phyloP scores from a whole-genome alignment of 2,329 filamentous ascomycete genomes.

The Emergomyces pasteurianus region DNA sequence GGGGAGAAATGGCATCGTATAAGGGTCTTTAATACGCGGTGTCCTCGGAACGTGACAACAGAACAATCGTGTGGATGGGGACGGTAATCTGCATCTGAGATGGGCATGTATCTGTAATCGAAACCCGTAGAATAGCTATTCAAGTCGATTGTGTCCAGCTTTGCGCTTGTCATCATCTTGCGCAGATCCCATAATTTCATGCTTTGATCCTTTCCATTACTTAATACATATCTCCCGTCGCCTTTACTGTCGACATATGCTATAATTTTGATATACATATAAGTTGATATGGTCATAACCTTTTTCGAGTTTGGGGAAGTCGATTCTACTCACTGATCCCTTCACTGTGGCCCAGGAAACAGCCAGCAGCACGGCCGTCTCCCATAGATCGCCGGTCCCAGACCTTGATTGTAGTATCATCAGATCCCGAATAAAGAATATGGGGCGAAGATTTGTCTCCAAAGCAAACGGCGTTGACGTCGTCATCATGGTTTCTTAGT shows the following conservation, averaged over 20 bases:
- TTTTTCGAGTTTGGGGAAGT: not conserved
- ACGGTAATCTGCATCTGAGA: conserved; percentile 42
- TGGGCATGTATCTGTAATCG: conserved; percentile 49
- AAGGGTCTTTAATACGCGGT: conserved; percentile 76
- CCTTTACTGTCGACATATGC: conserved; percentile 70
- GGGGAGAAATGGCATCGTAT: conserved; percentile 95
- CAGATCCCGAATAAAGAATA: conserved; percentile 89
- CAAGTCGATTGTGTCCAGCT: conserved; percentile 41
- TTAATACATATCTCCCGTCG: conserved; percentile 78
- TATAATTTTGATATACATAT: conserved; percentile 18
- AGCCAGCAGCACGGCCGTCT: conserved; percentile 49
- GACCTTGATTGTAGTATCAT: conserved; percentile 87
- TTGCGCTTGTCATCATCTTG: conserved; percentile 67
- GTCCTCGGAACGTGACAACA: conserved; percentile 84
- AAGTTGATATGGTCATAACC: not conserved
- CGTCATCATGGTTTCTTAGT: conserved; percentile 66
- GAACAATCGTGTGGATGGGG: conserved; percentile 79
- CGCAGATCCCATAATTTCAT: conserved; percentile 96
- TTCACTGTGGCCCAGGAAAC: conserved; percentile 53
- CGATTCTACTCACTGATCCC: not conserved
- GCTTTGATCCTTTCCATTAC: conserved; percentile 89
- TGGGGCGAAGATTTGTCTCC: conserved; percentile 81
- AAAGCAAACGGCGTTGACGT: conserved; percentile 96
- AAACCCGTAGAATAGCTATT: conserved; percentile 46
- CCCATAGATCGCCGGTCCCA: conserved; percentile 75